phyloP scores from a whole-genome alignment of 2,329 filamentous ascomycete genomes.

The Cladosporium cucumerinum region DNA sequence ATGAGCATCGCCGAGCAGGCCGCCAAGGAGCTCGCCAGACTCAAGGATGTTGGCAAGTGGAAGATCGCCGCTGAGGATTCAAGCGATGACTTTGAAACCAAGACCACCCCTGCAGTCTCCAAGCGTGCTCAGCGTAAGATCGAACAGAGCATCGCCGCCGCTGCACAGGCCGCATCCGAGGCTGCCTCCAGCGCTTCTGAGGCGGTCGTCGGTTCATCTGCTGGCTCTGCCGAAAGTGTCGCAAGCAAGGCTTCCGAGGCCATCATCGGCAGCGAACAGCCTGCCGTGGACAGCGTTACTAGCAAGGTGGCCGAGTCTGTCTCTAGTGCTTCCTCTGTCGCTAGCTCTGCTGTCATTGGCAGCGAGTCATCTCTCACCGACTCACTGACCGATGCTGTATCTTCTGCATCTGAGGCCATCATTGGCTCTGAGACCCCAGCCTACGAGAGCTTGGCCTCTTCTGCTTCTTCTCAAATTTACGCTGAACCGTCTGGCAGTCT shows the following conservation, averaged over 20 bases:
- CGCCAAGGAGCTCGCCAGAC: conserved; percentile 71
- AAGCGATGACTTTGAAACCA: conserved; percentile 74
- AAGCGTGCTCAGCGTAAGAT: conserved; percentile 38
- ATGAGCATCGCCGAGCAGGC: conserved; percentile 77
- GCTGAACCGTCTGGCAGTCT: conserved; percentile 15
- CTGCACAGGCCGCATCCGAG: conserved; percentile 32
- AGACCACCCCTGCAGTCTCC: conserved; percentile 57
- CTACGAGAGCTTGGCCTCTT: conserved; percentile 1
- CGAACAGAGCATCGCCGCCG: conserved; percentile 36
- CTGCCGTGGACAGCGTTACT: conserved; percentile 16
- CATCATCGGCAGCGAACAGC: conserved; percentile 18
- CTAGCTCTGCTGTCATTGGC: conserved; percentile 11
- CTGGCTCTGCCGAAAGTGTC: conserved; percentile 51
- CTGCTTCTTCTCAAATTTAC: conserved; percentile 3
- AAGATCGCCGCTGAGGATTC: conserved; percentile 74
- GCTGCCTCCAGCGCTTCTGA: conserved; percentile 33
- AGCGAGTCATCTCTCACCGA: conserved; percentile 15
- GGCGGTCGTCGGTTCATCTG: conserved; percentile 25
- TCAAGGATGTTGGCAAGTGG: conserved; percentile 82
- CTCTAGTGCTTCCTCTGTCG: conserved; percentile 18
- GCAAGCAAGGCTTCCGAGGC: conserved; percentile 49
- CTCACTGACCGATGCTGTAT: conserved; percentile 10
- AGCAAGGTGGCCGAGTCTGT: conserved; percentile 20
- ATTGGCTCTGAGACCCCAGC: too few relatives aligned
- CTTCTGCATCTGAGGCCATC: neutral